Evolutionary conservation across 441 rosid species (phyloP), one percentile per base, ranked within the genome.

Genomic region (Kokia cookei): DNA sequence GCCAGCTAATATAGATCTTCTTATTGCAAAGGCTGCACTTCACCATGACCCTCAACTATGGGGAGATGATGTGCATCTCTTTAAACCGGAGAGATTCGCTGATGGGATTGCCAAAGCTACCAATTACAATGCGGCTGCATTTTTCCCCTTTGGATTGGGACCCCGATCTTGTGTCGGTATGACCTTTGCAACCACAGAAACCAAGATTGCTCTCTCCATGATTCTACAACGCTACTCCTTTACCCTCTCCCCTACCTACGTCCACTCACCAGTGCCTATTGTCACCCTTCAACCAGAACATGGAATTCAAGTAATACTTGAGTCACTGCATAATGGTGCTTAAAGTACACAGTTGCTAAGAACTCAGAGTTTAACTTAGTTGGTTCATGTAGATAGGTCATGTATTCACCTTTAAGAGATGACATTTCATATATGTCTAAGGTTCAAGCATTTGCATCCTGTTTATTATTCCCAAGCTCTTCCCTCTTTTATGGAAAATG

Each of bases 221-320:
- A 69, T 82, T 48, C 54, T 86, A 19, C 85, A 78, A 10, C 66
- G 40, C n/a, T 86, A 76, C 76, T 29, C 73, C 4, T 76, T 85
- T 15, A 62, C 79, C 54, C 83, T 84, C 26, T 82, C 87, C 12
- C 87, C 83, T 1, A 17, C 80, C 3, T 86, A 82, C 24, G 3
- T 14, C 2, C 87, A 84, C 78, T 75, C 87, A 60, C 83, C 87
- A 7, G 0, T 4, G 8, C 0, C 19, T 0, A 0, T 71, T 26
- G 0, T 77, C 1, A 75, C 76, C 14, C n/a, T 79, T 51, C 79
- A 43, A 4, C 87, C 87, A 1, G 70, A 82, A 7, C 57, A 68
- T 22, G 86, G 87, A 35, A 78, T 51, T 29, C 84, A 42, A 42
- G 8, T 42, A 11, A 64, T 64, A 64, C 9, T 64, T 7, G 29